These are phyloP conservation scores for Cryptococcus sp. DNA, from an alignment of 1,284 basidiomycete species.

Conservation along the genomic window DNA sequence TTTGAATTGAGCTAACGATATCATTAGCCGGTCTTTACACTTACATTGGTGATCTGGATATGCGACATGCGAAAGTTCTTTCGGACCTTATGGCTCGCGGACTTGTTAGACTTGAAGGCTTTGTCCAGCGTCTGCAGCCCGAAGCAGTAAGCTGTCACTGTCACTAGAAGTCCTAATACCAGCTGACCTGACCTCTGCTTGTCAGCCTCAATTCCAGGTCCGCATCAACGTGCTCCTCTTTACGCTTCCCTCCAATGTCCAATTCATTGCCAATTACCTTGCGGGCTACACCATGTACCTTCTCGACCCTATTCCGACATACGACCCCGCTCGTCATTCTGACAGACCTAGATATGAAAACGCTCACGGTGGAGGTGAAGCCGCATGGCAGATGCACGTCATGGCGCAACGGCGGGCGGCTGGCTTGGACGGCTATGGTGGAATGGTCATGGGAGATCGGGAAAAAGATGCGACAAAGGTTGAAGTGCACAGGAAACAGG, in stretches of 20 bases:
- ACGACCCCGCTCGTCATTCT: constrained; percentile 61
- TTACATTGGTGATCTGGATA: constrained; percentile 81
- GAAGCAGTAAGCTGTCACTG: constrained; percentile 43
- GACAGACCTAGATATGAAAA: constrained; percentile 73
- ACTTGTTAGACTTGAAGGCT: constrained; percentile 77
- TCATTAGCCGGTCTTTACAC: constrained; percentile 52
- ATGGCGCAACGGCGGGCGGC: constrained; percentile 20
- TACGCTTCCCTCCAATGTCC: constrained; percentile 86
- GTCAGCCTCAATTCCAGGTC: constrained; percentile 38
- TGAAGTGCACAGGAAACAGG: constrained; percentile 88
- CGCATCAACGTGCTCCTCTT: constrained; percentile 84
- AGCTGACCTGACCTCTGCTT: neutral
- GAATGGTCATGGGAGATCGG: constrained; percentile 12
- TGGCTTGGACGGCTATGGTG: neutral
- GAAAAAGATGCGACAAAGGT: constrained; percentile 69
- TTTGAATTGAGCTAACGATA: no score
- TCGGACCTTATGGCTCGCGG: constrained; percentile 80
- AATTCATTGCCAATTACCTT: constrained; percentile 74
- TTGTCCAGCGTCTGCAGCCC: constrained; percentile 50
- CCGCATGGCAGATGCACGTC: constrained; percentile 25
- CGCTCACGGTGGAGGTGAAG: constrained; percentile 64
- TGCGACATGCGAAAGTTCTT: constrained; percentile 71
- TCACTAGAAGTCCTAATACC: neutral
- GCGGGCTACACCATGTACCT: constrained; percentile 68
- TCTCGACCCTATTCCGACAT: constrained; percentile 68